Evolutionary conservation across 352 stramenopile genomes (phyloP).

Genomic region (Pythium grandisporangium): DNA sequence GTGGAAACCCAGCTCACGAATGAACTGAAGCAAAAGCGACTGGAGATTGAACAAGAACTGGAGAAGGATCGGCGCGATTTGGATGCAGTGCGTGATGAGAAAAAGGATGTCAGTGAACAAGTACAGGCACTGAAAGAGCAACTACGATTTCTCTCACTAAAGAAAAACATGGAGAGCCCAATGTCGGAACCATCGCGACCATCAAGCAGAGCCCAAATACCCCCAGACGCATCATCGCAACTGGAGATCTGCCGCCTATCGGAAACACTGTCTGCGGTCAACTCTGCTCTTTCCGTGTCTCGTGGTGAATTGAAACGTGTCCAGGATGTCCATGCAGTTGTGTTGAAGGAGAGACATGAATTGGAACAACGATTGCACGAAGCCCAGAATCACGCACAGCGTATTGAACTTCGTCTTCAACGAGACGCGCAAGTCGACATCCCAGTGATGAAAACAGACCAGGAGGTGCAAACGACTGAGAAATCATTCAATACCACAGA

Average conservation of each 20-base stretch:
- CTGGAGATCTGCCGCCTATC: constrained; percentile 32
- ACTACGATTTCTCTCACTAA: constrained; percentile 31
- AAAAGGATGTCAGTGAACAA: constrained; percentile 21
- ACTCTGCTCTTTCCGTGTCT: constrained; percentile 22
- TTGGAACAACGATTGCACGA: constrained; percentile 24
- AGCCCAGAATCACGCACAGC: constrained; percentile 4
- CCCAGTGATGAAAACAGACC: constrained; percentile 5
- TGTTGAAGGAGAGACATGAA: constrained; percentile 38
- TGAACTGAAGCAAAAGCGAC: constrained; percentile 23
- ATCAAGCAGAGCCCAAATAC: too few relatives aligned
- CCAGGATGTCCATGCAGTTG: constrained; percentile 23
- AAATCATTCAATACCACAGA: too few relatives aligned
- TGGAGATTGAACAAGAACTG: constrained; percentile 18
- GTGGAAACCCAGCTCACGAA: constrained; percentile 32
- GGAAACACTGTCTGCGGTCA: constrained; percentile 29
- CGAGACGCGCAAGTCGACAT: constrained; percentile 9
- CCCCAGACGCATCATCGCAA: constrained; percentile 7
- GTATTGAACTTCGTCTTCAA: constrained; percentile 11
- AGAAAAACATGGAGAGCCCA: constrained; percentile 33
- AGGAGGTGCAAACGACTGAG: constrained; percentile 8
- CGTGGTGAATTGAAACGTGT: constrained; percentile 35
- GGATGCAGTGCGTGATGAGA: constrained; percentile 22
- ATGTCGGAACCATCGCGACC: neutral
- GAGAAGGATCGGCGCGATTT: constrained; percentile 22
- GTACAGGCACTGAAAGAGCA: constrained; percentile 41